These are phyloP conservation scores for Oehlia diaphana DNA, from an alignment of 192 early-diverging fungal genomes.

Conservation along the genomic window DNA sequence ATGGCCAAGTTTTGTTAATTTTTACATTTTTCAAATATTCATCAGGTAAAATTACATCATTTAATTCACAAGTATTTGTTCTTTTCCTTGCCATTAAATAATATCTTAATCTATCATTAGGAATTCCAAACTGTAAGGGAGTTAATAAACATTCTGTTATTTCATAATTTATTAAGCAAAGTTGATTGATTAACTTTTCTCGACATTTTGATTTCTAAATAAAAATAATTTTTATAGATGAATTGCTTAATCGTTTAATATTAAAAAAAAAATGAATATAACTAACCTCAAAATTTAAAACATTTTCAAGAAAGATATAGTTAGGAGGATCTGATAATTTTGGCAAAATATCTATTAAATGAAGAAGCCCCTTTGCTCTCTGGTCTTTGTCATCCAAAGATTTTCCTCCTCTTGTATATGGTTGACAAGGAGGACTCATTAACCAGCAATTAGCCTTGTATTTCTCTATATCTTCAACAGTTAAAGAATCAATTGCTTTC, in stretches of 20 bases:
- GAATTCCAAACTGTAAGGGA: conserved; percentile 72
- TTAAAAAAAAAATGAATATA: neutral
- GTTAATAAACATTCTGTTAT: conserved; percentile 72
- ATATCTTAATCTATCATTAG: conserved; percentile 76
- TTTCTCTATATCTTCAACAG: conserved; percentile 48
- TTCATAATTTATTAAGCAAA: conserved; percentile 57
- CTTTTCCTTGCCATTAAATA: conserved; percentile 60
- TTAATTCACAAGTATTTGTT: neutral
- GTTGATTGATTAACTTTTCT: conserved; percentile 51
- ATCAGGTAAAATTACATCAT: neutral
- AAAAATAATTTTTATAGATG: neutral
- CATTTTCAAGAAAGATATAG: conserved; percentile 78
- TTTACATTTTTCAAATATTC: conserved; percentile 26
- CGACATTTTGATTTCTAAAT: conserved; percentile 60
- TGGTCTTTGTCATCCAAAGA: conserved; percentile 70
- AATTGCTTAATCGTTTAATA: no score
- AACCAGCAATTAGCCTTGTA: conserved; percentile 82
- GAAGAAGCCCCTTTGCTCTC: conserved; percentile 71
- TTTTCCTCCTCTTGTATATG: conserved; percentile 78
- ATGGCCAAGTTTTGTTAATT: conserved; percentile 33
- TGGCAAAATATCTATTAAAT: conserved; percentile 62
- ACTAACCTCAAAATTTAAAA: conserved; percentile 72
- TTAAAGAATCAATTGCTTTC: conserved; percentile 55
- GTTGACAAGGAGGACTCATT: conserved; percentile 91
- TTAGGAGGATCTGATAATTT: conserved; percentile 51